Evolutionary conservation across 352 stramenopile genomes (phyloP), one percentile per base, ranked within the genome.

Genomic region (Phytophthora fragariaefolia): DNA sequence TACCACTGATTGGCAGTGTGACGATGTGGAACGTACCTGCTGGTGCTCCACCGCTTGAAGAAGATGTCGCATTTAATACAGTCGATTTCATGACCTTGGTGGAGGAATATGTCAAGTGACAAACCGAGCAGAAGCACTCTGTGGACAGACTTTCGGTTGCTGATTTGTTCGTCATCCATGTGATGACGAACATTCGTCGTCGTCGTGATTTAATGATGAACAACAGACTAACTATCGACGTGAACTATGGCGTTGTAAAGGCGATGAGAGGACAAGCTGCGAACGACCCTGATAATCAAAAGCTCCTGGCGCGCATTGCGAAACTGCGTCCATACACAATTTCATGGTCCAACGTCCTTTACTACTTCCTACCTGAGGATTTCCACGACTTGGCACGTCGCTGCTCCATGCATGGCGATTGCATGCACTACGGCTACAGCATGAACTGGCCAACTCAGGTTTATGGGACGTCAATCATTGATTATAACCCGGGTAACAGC

Each of bases 391-490:
- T 71, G 1, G 63, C 63, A 26, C 63, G 63, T 43, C 34, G 34
- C 34, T 43, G 34, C 34, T 43, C 34, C 13, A 43, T 43, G 34
- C 20, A 20, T 17, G 34, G 34, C 34, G 34, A 43, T 43, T 43
- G 34, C 34, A 7, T 43, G 34, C 34, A 43, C 3, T 43, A 71
- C 22, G 63, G 63, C 30, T 71, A 71, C 63, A 71, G 63, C 32
- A 71, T 71, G 63, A 71, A 71, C 56, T 71, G 63, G 63, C 8
- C 47, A 2, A 71, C 63, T 23, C 63, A 71, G 32, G 63, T 71
- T 38, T 66, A 23, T 22, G 63, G 63, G 4, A 40, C 43, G 12
- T 71, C 63, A 10, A 56, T 71, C n/a, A 48, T 71, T 28, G 63
- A 71, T 48, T 66, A 62, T 45, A 38, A 66, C 28, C 28, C 27